Conservation (phyloP, 1,284 basidiomycete species). For the Rhizoctonia solani region DNA sequence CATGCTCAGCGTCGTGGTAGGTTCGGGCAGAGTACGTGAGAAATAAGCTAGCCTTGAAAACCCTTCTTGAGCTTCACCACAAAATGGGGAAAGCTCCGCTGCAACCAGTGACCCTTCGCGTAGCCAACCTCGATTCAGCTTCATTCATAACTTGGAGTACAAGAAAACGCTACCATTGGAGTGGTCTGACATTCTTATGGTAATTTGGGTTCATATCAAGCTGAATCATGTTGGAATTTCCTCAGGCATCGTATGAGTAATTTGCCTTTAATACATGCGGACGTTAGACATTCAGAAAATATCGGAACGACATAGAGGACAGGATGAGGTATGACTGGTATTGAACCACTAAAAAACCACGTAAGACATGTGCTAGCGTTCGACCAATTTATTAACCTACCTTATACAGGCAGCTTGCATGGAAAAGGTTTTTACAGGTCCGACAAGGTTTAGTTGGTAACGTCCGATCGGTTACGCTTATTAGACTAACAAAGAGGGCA, state of each 20-base stretch:
- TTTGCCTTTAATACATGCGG: background rate
- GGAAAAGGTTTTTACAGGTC: slow-evolving; percentile 96
- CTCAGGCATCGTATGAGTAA: background rate
- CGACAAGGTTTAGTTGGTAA: slow-evolving; percentile 92
- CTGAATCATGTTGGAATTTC: no score
- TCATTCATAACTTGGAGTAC: no score
- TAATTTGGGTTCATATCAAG: no score
- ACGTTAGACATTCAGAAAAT: slow-evolving; percentile 46
- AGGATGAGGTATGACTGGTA: slow-evolving; percentile 85
- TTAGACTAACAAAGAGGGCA: slow-evolving; percentile 64
- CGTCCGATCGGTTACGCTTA: slow-evolving; percentile 86
- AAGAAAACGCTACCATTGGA: no score
- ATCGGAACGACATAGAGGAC: slow-evolving; percentile 87
- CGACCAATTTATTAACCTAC: slow-evolving; percentile 47
- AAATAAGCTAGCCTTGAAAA: no score
- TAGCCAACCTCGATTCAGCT: no score
- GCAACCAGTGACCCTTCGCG: no score
- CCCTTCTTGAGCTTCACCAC: no score
- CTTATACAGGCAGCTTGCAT: slow-evolving; percentile 90
- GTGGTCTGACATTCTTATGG: no score
- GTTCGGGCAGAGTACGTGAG: no score
- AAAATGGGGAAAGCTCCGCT: no score
- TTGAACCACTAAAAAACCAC: slow-evolving; percentile 77
- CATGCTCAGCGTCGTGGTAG: no score
- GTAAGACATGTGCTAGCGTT: background rate